Conservation (phyloP, 2,329 filamentous ascomycete species). For the Neobulgaria alba region DNA sequence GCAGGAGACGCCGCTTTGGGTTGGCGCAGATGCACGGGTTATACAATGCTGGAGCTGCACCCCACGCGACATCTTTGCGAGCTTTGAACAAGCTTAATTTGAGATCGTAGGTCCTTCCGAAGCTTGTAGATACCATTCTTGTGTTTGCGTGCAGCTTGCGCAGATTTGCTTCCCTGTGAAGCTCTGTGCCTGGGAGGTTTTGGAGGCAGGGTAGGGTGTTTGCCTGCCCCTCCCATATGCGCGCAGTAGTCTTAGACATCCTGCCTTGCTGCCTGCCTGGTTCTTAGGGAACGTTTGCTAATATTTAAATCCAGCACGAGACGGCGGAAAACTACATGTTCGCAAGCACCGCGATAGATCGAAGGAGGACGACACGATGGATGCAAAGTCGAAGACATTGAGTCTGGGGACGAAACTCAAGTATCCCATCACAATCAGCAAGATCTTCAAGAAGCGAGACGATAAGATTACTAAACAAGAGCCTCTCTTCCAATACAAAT, state of each 20-base stretch:
- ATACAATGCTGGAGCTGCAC: slow-evolving; percentile 22
- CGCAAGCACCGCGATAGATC: no score
- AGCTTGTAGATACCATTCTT: slow-evolving; percentile 23
- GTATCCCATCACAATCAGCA: slow-evolving; percentile 89
- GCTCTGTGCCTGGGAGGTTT: slow-evolving; percentile 7
- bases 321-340: no score
- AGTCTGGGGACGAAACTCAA: slow-evolving; percentile 57
- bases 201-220: not conserved
- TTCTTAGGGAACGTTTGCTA: no score
- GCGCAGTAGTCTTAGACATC: no score
- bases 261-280: no score
- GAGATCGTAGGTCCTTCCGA: slow-evolving; percentile 28
- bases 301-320: no score
- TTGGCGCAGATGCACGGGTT: slow-evolving; percentile 19
- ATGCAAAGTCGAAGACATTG: slow-evolving; percentile 35
- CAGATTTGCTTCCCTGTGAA: slow-evolving; percentile 18
- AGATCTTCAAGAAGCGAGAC: slow-evolving; percentile 67
- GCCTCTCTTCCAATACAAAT: slow-evolving; percentile 78
- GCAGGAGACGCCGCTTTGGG: slow-evolving; percentile 5
- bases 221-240: slow-evolving; percentile 5
- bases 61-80: slow-evolving; percentile 27
- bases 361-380: slow-evolving; percentile 32
- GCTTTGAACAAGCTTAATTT: slow-evolving; percentile 25
- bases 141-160: slow-evolving; percentile 17
- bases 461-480: slow-evolving; percentile 70